phyloP scores from a whole-genome alignment of 148 eudicot species.

The Nepenthes mirabilis region DNA sequence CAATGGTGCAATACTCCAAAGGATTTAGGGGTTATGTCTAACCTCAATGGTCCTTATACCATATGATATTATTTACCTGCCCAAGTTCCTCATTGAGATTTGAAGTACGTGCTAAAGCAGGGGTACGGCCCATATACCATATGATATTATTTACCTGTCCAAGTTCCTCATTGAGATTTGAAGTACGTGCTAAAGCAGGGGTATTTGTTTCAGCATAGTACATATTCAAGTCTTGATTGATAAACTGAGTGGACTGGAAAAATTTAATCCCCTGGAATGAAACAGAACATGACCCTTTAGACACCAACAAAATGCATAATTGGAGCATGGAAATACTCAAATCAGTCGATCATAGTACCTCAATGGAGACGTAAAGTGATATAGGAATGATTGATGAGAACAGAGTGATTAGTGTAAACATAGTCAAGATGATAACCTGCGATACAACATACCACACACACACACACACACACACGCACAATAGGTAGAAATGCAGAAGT shows the following conservation, averaged over 20 bases:
- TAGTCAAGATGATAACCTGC: constrained; percentile 72
- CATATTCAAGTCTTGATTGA: constrained; percentile 92
- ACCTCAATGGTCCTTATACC: too few species aligned
- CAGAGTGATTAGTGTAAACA: constrained; percentile 90
- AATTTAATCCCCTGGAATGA: constrained; percentile 77
- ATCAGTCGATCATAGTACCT: constrained; percentile 30
- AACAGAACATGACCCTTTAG: constrained; percentile 6
- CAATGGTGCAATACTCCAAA: not conserved
- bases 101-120: constrained; percentile 95
- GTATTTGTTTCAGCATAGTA: constrained; percentile 83
- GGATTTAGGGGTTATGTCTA: too few species aligned
- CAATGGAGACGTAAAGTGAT: constrained; percentile 95
- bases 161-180: constrained; percentile 98
- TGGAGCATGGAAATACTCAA: not conserved
- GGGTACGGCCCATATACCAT: constrained; percentile 17
- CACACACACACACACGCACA: too few species aligned
- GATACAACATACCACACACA: not conserved
- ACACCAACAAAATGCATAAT: constrained; percentile 2
- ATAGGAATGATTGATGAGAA: constrained; percentile 96
- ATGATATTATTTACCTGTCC: constrained; percentile 57
- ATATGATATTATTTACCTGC: constrained; percentile 39
- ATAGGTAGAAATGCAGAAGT: not conserved
- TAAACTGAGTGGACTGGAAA: constrained; percentile 78
- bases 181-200: constrained; percentile 92
- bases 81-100: constrained; percentile 99